Percentiles rank a stretch among this genome's conserved stretches.
Conservation (phyloP, 73 alveolate genomes). For the Breviolum minutum region DNA sequence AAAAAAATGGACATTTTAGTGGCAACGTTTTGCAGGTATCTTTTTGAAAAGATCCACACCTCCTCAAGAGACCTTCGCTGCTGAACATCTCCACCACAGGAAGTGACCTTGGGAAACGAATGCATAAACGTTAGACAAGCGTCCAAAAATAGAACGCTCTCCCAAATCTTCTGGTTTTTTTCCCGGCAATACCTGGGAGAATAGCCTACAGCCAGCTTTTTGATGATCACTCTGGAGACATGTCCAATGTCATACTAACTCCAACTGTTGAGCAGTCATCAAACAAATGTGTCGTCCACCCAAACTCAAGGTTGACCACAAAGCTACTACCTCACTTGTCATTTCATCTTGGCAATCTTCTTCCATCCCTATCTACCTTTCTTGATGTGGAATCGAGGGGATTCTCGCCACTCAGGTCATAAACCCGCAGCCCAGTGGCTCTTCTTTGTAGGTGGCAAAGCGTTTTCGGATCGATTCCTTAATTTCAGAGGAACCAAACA, state of each 20-base stretch:
- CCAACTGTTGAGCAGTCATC: too few relatives aligned
- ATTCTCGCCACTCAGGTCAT: too few relatives aligned
- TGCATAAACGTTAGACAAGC: background rate
- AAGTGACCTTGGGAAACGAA: conserved; percentile 24
- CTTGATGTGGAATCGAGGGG: too few relatives aligned
- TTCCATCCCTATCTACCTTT: too few relatives aligned
- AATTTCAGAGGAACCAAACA: too few relatives aligned
- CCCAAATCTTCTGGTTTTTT: background rate
- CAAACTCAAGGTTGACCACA: too few relatives aligned
- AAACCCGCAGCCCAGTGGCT: background rate
- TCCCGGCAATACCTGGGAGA: too few relatives aligned
- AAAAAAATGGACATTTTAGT: background rate
- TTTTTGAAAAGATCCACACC: background rate
- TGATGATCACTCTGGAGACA: background rate
- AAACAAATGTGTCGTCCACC: too few relatives aligned
- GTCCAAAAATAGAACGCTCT: background rate
- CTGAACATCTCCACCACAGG: conserved; percentile 83
- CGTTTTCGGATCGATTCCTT: conserved; percentile 83
- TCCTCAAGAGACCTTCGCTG: conserved; percentile 91
- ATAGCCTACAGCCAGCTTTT: background rate
- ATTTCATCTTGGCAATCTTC: too few relatives aligned
- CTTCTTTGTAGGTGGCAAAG: conserved; percentile 63
- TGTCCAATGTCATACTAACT: too few relatives aligned
- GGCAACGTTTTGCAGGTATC: background rate
- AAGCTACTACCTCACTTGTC: too few relatives aligned